Evolutionary conservation across 2,329 filamentous ascomycete genomes (phyloP), one percentile per base, ranked within the genome.

Genomic region (Aspergillus chevalieri): DNA sequence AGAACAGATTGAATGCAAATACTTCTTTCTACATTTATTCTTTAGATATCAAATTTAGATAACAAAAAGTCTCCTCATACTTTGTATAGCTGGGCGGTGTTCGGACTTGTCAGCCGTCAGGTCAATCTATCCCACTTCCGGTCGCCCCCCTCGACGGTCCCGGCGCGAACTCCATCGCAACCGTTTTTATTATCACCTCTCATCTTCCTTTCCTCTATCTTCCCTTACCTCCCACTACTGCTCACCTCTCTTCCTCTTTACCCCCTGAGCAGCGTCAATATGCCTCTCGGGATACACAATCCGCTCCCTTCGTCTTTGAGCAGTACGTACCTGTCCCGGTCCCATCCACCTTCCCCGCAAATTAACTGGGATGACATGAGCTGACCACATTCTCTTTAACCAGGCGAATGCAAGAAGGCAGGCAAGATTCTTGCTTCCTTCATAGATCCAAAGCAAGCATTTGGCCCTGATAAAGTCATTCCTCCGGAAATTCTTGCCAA

Each of bases 351-450:
- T 54, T 65, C 63, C 65, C 61, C 66, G 66, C 64, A 65, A 67
- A 57, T 64, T 50, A 50, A 47, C 49, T 43, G 55, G 54, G 56
- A 47, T 48, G 33, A 41, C 10, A 41, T 49, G 52, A 57, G 59
- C 63, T 67, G 65, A 71, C 68, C 62, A 46, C 46, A 19, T 47
- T 50, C 46, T 57, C 49, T 45, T 51, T 59, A 44, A 51, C 59
- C 71, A 96, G 92, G 89, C 76, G 93, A 98, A 76, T 97, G 93
- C 76, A 93, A 87, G 72, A 98, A 98, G 74, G 93, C 90, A 67
- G 87, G 87, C 66, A 95, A 95, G 78, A 97, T 97, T 64, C 81
- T 98, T 60, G 82, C 87, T 43, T 95, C 91, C 10, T 98, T 98
- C 69, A 82, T 97, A 67, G 93, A 97, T 67, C 93, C 93, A 17